phyloP scores from a whole-genome alignment of 2,329 filamentous ascomycete species.

The Monilinia fructigena region DNA sequence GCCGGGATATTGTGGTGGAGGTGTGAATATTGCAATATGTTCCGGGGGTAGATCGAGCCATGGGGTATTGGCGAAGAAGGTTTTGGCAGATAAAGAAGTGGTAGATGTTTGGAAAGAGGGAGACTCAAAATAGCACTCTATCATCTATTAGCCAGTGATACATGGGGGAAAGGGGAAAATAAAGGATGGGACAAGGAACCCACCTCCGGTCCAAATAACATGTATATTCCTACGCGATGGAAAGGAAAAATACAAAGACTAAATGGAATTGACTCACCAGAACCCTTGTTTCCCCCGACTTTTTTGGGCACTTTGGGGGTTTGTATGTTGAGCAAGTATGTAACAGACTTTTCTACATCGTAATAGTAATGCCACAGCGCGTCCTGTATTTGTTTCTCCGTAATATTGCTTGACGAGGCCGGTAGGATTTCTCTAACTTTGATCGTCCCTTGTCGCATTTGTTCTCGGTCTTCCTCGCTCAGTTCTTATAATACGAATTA shows the following conservation, averaged over 20 bases:
- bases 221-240: not conserved
- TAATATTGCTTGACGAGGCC: constrained; percentile 49
- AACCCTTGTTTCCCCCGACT: constrained; percentile 37
- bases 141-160: not conserved
- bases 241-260: constrained; percentile 8
- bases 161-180: not conserved
- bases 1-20: constrained; percentile 56
- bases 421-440: constrained; percentile 68
- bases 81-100: constrained; percentile 47
- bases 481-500: constrained; percentile 32
- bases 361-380: constrained; percentile 96
- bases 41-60: constrained; percentile 74
- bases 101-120: constrained; percentile 23
- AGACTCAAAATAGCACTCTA: constrained; percentile 19
- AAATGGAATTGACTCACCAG: constrained; percentile 39
- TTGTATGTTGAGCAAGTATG: constrained; percentile 67
- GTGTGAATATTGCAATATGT: constrained; percentile 64
- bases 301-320: constrained; percentile 36
- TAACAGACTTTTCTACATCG: constrained; percentile 80
- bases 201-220: constrained; percentile 31
- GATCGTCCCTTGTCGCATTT: constrained; percentile 64
- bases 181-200: constrained; percentile 29
- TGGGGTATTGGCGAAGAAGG: constrained; percentile 79
- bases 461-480: constrained; percentile 44
- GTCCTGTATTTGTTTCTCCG: constrained; percentile 77